Base-by-base conservation (phyloP, 106 monocot genomes). In the Narthecium ossifragum region DNA sequence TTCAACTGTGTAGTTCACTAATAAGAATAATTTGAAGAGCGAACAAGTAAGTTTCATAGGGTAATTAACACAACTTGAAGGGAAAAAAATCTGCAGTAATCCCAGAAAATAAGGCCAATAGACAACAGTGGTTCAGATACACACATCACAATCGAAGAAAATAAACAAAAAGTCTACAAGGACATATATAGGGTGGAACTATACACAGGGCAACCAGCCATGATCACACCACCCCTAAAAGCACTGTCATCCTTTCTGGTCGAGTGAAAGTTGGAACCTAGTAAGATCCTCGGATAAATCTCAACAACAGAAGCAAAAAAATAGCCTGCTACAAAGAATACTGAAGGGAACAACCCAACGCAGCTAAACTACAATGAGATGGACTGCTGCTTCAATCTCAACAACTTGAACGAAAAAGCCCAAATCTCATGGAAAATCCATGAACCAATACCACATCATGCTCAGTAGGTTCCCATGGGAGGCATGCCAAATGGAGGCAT, bases 401-500 rank as follows among this genome's bases (percentile, higher is more conserved):
- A 18, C 15, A 15, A 14, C 9, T 49, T 20, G 6, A 49, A 49
- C 9, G 49, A 32, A 31, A 21, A 36, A 13, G 21, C 26, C 43
- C 31, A 34, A 53, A 54, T 59, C 34, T 61, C 18, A 43, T 63
- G 20, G 36, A 6, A 30, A 39, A 68, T 34, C 46, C 30, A 26
- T 41, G 61, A 18, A 60, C 46, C 6, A 45, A 14, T 20, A 26
- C 25, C 22, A 10, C 18, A 37, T 12, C 11, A 20, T 22, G 26
- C 18, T 81, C 66, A 82, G 45, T 88, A 88, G 71, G 57, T 68
- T 57, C 80, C 91, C 85, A 85, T 74, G 0, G 85, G 78, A 17
- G 86, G 86, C 86, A 86, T 82, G 15, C 86, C 86, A 55, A 70
- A 81, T 8, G 80, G 64, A 0, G 80, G 74, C 88, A 88, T 82